phyloP scores from a whole-genome alignment of 1,284 basidiomycete genomes.

The Cryptococcus sp. region DNA sequence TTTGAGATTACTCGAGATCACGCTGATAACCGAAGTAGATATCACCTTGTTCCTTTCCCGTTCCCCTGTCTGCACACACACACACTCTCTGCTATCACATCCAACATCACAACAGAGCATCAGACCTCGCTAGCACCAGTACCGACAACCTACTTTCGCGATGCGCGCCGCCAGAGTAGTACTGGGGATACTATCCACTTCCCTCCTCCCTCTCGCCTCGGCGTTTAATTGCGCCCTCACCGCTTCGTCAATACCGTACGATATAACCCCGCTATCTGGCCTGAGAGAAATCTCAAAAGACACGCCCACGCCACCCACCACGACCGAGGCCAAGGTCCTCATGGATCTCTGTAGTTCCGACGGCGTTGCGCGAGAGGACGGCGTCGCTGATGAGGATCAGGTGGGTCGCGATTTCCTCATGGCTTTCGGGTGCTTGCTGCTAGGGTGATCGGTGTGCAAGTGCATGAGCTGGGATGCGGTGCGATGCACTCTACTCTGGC shows the following conservation, averaged over 20 bases:
- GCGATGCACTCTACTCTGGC: no score
- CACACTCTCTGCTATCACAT: no score
- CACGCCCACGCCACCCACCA: conserved; percentile 48
- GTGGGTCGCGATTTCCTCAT: conserved; percentile 24
- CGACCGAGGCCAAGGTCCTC: conserved; percentile 36
- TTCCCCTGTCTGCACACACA: no score
- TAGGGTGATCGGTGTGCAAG: no score
- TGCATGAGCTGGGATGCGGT: no score
- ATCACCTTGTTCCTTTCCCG: no score
- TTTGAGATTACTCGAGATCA: no score
- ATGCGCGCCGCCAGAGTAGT: conserved; percentile 5
- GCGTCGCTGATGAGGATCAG: conserved; percentile 46
- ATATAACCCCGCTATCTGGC: conserved; percentile 38
- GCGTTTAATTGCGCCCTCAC: conserved; percentile 31
- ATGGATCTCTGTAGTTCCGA: conserved; percentile 40
- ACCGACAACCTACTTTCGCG: neutral
- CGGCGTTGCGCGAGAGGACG: conserved; percentile 30
- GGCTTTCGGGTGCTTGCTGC: no score
- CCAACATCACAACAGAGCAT: no score
- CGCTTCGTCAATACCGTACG: conserved; percentile 30
- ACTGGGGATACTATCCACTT: neutral
- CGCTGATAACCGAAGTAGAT: no score
- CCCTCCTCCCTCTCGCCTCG: conserved; percentile 11
- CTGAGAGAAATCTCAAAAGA: conserved; percentile 28
- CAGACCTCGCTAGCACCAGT: neutral